Evolutionary conservation across 495 filamentous ascomycete species (phyloP).

Genomic region (Tuber calosporum): DNA sequence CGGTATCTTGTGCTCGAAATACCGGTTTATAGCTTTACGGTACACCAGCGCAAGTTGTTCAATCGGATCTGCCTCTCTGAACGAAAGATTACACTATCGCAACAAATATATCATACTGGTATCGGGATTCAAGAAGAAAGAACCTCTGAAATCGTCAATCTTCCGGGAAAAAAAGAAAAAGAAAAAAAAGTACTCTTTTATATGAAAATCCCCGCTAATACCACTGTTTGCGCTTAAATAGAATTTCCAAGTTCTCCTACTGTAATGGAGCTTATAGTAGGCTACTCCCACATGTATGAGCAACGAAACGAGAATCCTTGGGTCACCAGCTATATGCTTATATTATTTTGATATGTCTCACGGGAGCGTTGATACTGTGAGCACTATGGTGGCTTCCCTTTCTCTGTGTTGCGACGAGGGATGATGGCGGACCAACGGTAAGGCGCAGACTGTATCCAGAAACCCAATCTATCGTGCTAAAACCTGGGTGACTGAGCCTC

Average conservation of each 20-base stretch:
- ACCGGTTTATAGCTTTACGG: not conserved
- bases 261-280: not conserved
- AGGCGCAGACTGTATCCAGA: too few relatives aligned
- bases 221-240: not conserved
- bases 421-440: too few relatives aligned
- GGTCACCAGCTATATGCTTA: not conserved
- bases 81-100: not conserved
- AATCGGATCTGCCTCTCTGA: not conserved
- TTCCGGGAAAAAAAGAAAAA: not conserved
- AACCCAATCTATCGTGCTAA: too few relatives aligned
- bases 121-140: not conserved
- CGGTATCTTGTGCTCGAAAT: not conserved
- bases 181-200: not conserved
- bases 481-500: too few relatives aligned
- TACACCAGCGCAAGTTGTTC: not conserved
- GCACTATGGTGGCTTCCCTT: not conserved
- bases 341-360: not conserved
- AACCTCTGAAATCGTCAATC: not conserved
- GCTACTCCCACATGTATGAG: not conserved
- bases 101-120: not conserved
- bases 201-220: not conserved
- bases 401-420: not conserved
- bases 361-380: not conserved
- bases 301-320: too few relatives aligned
- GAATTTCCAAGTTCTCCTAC: not conserved